Evolutionary conservation across 805 yeast species (phyloP), one percentile per base, ranked within the genome.

Genomic region (Monosporozyma solicola): DNA sequence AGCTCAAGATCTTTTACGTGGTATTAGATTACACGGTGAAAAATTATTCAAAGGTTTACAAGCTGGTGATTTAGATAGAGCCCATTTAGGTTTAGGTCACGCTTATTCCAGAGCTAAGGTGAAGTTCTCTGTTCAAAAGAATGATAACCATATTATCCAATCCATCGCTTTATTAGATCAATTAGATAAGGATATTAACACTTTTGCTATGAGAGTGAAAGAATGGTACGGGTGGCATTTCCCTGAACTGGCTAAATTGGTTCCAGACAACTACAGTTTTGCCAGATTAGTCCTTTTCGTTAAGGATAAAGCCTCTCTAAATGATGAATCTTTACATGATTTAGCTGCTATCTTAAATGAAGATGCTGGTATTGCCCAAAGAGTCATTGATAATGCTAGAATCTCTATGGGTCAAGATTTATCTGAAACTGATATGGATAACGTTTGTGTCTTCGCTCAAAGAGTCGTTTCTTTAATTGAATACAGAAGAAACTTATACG

Each of bases 191-290:
- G 99, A 94, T 71, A 86, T 94, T 73, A 94, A 94, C 79, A 91
- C 97, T 55, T 94, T 87, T 72, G 85, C 97, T 55, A 90, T 90
- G 97, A 84, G 97, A 74, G 94, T 87, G 61, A 88, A 90, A 77
- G 97, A 90, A 75, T 90, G 97, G 97, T 90, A 90, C 75, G 95
- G 96, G 65, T 90, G 97, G 97, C 97, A 90, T 72, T 90, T 94
- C 84, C 97, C 97, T 55, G 97, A 90, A 76, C 81, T 90, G 74
- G 94, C 95, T 64, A 87, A 86, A 74, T 80, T 91, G 65, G 95
- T 87, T 51, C 82, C 88, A 61, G 97, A 91, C 73, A 90, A 89
- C 79, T 87, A 86, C 76, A 75, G 78, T 58, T 91, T 80, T 72
- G 96, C 97, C 61, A 82, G 80, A 70, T 79, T 92, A 58, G 87